Evolutionary conservation across 2,329 filamentous ascomycete species (phyloP).

Genomic region (Eutypa lata): DNA sequence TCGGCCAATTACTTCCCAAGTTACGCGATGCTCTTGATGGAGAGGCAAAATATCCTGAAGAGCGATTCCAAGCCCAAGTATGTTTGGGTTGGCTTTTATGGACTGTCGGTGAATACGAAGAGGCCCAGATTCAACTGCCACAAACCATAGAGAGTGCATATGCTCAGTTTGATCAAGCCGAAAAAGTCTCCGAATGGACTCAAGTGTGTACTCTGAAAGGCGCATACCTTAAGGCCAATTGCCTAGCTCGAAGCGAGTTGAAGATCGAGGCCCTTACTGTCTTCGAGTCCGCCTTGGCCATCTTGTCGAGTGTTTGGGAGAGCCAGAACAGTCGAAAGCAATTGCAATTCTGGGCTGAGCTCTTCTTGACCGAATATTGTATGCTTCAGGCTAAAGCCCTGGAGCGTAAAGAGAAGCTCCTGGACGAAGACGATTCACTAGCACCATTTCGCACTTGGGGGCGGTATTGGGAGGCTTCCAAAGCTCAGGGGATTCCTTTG

Average conservation of each 20-base stretch:
- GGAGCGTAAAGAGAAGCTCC: conserved; percentile 46
- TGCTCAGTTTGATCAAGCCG: conserved; percentile 48
- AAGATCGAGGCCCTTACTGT: conserved; percentile 60
- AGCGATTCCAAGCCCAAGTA: conserved; percentile 74
- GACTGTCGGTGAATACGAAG: conserved; percentile 65
- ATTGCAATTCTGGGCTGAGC: conserved; percentile 74
- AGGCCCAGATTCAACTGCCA: conserved; percentile 61
- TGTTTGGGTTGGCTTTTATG: conserved; percentile 86
- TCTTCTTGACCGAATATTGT: conserved; percentile 72
- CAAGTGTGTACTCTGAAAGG: conserved; percentile 78
- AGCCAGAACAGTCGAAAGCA: conserved; percentile 58
- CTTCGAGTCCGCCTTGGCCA: conserved; percentile 64
- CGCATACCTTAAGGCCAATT: conserved; percentile 71
- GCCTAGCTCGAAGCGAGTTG: conserved; percentile 47
- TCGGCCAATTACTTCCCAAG: conserved; percentile 43
- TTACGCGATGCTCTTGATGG: conserved; percentile 56
- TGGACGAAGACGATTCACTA: conserved; percentile 52
- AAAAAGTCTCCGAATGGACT: conserved; percentile 68
- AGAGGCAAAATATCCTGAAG: conserved; percentile 51
- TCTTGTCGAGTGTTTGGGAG: conserved; percentile 52
- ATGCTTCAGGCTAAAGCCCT: conserved; percentile 63
- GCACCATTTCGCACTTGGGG: conserved; percentile 65
- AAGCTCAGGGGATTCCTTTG: conserved; percentile 38
- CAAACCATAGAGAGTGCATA: conserved; percentile 56
- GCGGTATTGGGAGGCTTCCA: conserved; percentile 59